A percentile compares a stretch with the other conserved stretches of the same genome.
Evolutionary conservation across 2,329 filamentous ascomycete species (phyloP).

Genomic region (Emmonsiellopsis sp.): DNA sequence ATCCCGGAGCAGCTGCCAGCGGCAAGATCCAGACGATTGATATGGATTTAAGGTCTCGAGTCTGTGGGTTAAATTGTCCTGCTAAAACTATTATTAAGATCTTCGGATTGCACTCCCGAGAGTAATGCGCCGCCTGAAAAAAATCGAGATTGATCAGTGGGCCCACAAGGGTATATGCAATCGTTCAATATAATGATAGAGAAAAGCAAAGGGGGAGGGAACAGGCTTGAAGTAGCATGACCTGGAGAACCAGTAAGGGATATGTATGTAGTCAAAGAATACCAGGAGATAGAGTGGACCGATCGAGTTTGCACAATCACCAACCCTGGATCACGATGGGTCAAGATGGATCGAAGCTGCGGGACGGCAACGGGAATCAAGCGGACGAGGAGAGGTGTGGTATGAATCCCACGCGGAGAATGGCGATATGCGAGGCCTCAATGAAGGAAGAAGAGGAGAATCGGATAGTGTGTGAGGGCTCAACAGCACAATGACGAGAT

Average conservation of each 20-base stretch:
- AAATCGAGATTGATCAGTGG: background rate
- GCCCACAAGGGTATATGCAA: background rate
- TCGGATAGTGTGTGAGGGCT: background rate
- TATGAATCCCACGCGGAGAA: background rate
- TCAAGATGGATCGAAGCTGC: background rate
- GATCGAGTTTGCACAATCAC: background rate
- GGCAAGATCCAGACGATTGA: background rate
- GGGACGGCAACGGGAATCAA: background rate
- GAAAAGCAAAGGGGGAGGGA: background rate
- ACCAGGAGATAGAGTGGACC: background rate
- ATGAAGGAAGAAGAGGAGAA: background rate
- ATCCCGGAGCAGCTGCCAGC: slow-evolving; percentile 25
- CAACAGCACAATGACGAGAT: background rate
- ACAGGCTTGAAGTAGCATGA: background rate
- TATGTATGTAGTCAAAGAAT: background rate
- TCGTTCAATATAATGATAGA: background rate
- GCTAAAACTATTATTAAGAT: background rate
- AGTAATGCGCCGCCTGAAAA: background rate
- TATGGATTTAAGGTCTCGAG: background rate
- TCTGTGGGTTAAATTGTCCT: background rate
- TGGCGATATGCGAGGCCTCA: background rate
- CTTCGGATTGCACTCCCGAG: background rate
- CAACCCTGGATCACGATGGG: background rate
- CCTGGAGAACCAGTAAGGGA: background rate
- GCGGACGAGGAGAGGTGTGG: background rate